Percentiles rank a stretch among this genome's conserved stretches.
Conservation (phyloP, 352 stramenopile species). For the Globisporangium middletonii region DNA sequence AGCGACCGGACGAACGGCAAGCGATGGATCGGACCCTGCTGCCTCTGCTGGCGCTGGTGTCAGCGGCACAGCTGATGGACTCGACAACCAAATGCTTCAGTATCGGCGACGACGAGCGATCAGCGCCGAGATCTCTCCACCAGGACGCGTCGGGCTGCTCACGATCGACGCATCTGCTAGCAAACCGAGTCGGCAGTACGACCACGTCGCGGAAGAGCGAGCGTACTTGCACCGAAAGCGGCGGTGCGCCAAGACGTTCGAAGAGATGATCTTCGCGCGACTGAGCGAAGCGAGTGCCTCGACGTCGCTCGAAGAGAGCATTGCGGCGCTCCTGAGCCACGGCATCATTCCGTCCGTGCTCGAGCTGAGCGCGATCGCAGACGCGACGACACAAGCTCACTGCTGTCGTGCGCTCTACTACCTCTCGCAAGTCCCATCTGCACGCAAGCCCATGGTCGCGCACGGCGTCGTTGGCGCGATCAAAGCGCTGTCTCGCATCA, state of each 20-base stretch:
- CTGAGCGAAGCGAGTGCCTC: constrained; percentile 15
- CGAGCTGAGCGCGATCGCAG: constrained; percentile 31
- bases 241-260: constrained; percentile 68
- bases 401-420: constrained; percentile 71
- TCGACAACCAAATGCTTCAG: background rate
- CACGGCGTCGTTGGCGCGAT: constrained; percentile 40
- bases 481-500: constrained; percentile 38
- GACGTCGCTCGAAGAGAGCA: constrained; percentile 5
- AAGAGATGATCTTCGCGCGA: constrained; percentile 61
- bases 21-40: background rate
- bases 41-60: background rate
- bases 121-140: background rate
- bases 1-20: background rate
- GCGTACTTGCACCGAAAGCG: constrained; percentile 49
- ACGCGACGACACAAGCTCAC: constrained; percentile 45
- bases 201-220: constrained; percentile 15
- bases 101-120: background rate
- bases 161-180: background rate
- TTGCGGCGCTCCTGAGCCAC: constrained; percentile 45
- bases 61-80: background rate
- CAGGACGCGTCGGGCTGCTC: background rate
- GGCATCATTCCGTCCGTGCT: constrained; percentile 66
- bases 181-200: constrained; percentile 4
- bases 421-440: constrained; percentile 30
- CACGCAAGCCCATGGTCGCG: constrained; percentile 51